These are phyloP conservation scores for Noccaea bulbosa DNA, from an alignment of 345 rosid species.

Conservation along the genomic window DNA sequence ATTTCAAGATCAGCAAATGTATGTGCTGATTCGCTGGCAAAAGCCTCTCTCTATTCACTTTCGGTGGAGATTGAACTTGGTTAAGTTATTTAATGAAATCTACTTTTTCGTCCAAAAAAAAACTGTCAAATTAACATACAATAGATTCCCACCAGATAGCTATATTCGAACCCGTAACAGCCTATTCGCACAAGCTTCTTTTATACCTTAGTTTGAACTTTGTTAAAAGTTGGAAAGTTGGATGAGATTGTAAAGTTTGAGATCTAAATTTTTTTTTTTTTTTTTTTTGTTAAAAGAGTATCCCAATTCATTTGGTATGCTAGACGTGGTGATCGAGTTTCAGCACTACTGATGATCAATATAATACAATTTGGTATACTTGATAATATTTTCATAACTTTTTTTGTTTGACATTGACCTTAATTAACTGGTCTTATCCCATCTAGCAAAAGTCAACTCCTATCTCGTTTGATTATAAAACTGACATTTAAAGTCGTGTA, in stretches of 20 bases:
- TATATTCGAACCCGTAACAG: not conserved
- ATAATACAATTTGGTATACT: slow-evolving; percentile 3
- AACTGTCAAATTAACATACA: not conserved
- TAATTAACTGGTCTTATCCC: not conserved
- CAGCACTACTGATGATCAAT: slow-evolving; percentile 9
- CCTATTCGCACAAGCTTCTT: not conserved
- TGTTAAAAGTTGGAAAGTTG: not conserved
- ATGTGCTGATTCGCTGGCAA: no score
- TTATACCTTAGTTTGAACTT: not conserved
- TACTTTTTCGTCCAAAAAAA: no score
- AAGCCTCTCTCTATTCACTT: no score
- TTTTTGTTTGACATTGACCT: slow-evolving; percentile 27
- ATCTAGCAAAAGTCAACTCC: slow-evolving; percentile 36
- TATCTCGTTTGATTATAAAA: slow-evolving; percentile 31
- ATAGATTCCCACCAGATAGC: not conserved
- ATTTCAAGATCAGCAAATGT: no score
- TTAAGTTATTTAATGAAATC: no score
- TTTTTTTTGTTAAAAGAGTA: not conserved
- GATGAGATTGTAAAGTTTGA: slow-evolving; percentile 3
- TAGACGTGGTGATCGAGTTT: slow-evolving; percentile 25
- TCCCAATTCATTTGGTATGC: slow-evolving; percentile 3
- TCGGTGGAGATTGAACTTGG: no score
- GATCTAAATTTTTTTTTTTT: no score
- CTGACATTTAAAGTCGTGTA: slow-evolving; percentile 13
- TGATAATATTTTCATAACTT: not conserved